These are phyloP conservation scores for Silene vulgaris DNA, from an alignment of 179 eudicot species.

Conservation along the genomic window DNA sequence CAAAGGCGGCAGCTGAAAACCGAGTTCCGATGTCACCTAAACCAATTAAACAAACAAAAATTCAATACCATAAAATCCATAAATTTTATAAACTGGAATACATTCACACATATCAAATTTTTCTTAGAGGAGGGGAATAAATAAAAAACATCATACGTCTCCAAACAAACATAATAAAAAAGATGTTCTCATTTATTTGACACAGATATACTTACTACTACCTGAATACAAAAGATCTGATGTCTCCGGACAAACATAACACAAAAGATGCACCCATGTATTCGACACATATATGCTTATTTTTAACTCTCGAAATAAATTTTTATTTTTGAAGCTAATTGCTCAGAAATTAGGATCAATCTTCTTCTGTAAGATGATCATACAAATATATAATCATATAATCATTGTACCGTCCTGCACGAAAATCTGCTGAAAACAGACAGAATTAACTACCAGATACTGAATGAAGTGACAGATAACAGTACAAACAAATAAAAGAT, in stretches of 20 bases:
- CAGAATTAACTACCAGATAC: conserved; percentile 3
- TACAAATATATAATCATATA: no score
- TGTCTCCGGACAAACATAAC: not conserved
- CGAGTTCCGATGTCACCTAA: conserved; percentile 75
- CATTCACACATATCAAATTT: not conserved
- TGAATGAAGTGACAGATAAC: not conserved
- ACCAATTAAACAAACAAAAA: conserved; percentile 3
- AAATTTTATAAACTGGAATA: not conserved
- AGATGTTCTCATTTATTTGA: not conserved
- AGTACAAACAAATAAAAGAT: not conserved
- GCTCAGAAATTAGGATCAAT: no score
- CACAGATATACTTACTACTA: not conserved
- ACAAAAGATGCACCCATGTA: not conserved
- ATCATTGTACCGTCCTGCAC: not conserved
- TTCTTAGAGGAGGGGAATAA: not conserved
- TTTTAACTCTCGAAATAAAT: not conserved
- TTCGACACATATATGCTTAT: not conserved
- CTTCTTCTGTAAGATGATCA: no score
- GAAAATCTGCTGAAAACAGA: not conserved
- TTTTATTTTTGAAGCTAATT: not conserved
- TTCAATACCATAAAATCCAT: not conserved
- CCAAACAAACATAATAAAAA: not conserved
- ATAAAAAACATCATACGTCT: not conserved
- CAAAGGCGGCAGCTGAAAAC: conserved; percentile 74
- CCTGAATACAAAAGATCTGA: not conserved